Conservation (phyloP, 1,139 yeast species). For the Blastobotrys ciferrii region DNA sequence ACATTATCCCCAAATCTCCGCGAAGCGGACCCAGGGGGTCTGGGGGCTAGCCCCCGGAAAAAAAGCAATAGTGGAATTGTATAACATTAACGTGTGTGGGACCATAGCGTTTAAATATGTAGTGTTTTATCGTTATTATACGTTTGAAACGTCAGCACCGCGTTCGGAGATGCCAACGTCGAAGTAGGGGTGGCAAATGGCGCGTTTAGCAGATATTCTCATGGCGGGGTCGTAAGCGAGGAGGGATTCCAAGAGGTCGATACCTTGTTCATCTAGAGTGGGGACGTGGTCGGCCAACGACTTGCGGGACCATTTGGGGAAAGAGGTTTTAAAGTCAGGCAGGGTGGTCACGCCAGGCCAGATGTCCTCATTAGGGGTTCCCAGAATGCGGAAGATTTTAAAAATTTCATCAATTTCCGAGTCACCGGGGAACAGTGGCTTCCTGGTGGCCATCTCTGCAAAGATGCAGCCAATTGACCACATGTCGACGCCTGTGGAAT, state of each 20-base stretch:
- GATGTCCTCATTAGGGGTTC: slow-evolving; percentile 88
- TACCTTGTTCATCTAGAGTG: slow-evolving; percentile 65
- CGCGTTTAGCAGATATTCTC: slow-evolving; percentile 92
- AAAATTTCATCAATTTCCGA: slow-evolving; percentile 97
- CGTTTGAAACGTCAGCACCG: slow-evolving; percentile 6
- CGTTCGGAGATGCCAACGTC: slow-evolving; percentile 16
- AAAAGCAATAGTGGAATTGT: no score
- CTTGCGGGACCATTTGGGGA: slow-evolving; percentile 91
- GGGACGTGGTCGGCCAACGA: slow-evolving; percentile 74
- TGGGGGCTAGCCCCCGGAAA: no score
- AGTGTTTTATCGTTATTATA: not conserved
- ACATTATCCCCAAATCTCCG: no score
- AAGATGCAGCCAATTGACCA: slow-evolving; percentile 99
- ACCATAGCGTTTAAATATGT: not conserved
- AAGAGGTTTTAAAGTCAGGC: slow-evolving; percentile 93
- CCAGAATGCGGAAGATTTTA: slow-evolving; percentile 86
- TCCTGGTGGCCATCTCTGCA: slow-evolving; percentile 97
- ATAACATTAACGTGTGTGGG: not conserved
- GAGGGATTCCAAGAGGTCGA: slow-evolving; percentile 75
- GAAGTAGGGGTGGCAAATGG: slow-evolving; percentile 87
- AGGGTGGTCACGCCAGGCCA: slow-evolving; percentile 97
- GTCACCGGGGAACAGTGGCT: slow-evolving; percentile 96
- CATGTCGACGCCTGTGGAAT: slow-evolving; percentile 97
- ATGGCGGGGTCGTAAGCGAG: slow-evolving; percentile 91
- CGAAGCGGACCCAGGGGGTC: no score